Base-by-base conservation (phyloP, 768 basidiomycete genomes). In the Amanita subjunquillea region DNA sequence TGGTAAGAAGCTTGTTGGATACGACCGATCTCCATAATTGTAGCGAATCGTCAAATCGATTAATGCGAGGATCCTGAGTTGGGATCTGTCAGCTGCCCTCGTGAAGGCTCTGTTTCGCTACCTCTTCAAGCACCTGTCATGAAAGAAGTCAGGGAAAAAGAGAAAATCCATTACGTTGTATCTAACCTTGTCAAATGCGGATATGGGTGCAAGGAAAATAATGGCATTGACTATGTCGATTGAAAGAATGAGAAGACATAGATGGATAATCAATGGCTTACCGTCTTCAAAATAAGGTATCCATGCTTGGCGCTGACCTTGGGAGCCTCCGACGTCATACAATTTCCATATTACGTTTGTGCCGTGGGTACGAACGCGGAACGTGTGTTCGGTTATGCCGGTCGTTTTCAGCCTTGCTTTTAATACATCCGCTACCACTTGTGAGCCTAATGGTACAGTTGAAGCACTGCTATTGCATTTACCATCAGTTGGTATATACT, bases 271-370 rank as follows among this genome's bases (percentile, higher is more conserved):
- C 3, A 9, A 12, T 10, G 23, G 23, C 76, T 60, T 58, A 88
- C 87, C 85, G 63, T 89, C 83, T 59, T 90, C 85, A 57, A 92
- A 91, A 66, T 89, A 92, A 4, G 90, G 88, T 10, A 86, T 86
- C 89, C 89, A 92, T 1, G 87, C 87, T 55, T 86, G 83, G 50
- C 90, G 79, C 65, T 90, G 87, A 62, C 82, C 84, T 54, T 83
- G 77, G 29, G 87, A 77, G 20, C 88, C 89, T 51, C 89, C 89
- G 13, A 91, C 89, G 62, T 91, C 89, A 64, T 89, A 91, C 48
- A 91, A 83, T 55, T 80, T 82, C 89, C 89, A 91, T 58, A 83
- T 77, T 2, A 80, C 73, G 25, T 43, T 27, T 10, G 76, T 80
- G 54, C 74, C 75, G 29, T 79, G 77, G 27, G 76, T 72, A 10